Base-by-base conservation (phyloP, 768 basidiomycete genomes). In the Kwoniella mangroviensis region DNA sequence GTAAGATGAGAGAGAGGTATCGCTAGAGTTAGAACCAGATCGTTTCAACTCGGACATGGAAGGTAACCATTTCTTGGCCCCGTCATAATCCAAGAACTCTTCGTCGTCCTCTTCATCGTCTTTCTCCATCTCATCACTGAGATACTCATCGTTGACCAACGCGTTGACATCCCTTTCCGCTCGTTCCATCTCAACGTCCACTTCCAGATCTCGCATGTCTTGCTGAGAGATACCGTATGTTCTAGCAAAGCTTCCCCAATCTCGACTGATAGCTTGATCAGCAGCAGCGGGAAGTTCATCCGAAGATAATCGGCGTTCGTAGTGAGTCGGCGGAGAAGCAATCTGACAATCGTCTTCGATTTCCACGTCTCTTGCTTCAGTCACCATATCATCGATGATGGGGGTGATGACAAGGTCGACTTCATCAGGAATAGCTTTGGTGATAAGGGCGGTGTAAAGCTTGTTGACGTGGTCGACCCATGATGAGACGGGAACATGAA, bases 11-110 rank as follows among this genome's bases (percentile, higher is more conserved):
- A 62, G 49, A 34, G 56, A 60, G 21, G 40, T 57, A 24, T 60
- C 59, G 43, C 71, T 72, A 4, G 76, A 75, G 59, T 69, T 67
- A 4, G 76, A 78, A 13, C 54, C 41, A 17, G 70, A 68, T 54
- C 77, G 74, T 40, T 68, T 60, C 3, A 75, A 40, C 40, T 75
- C 70, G 13, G 72, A 67, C 22, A 62, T 53, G 12, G 74, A 58
- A 45, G 77, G 74, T 17, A 78, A 51, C 74, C 75, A 79, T 28
- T 68, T 58, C 28, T 65, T 63, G 19, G 78, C 78, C 17, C 78
- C 78, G 59, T 79, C 78, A 49, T 79, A 79, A 22, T 79, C 78
- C 43, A 77, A 42, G 49, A 74, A 77, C 60, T 76, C 74, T 52
- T 79, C 78, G 26, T 76, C 74, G 19, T 70, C 75, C 6, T 74